Percentiles rank a stretch among this genome's conserved stretches.
Conservation (phyloP, 2,329 filamentous ascomycete species). For the Epichloe gansuensis region DNA sequence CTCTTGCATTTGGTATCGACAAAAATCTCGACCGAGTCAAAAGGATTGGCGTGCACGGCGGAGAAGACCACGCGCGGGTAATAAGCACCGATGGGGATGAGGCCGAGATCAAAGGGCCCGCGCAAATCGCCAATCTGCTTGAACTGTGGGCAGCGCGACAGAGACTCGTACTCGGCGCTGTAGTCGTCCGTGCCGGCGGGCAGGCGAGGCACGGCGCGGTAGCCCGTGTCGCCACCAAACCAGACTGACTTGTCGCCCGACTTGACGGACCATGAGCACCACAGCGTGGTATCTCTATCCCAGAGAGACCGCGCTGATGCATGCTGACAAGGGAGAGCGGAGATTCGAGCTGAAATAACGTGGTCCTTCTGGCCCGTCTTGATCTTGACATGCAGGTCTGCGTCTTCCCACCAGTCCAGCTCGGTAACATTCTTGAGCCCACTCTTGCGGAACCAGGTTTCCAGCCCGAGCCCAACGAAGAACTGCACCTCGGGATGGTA, state of each 20-base stretch:
- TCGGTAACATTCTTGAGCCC: constrained; percentile 72
- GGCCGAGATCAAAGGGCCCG: constrained; percentile 78
- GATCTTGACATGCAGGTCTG: constrained; percentile 49
- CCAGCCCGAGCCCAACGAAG: constrained; percentile 74
- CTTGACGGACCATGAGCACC: constrained; percentile 73
- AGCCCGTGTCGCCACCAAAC: constrained; percentile 86
- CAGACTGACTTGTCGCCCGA: constrained; percentile 68
- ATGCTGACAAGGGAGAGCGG: constrained; percentile 78
- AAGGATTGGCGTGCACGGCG: constrained; percentile 73
- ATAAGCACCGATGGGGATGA: constrained; percentile 92
- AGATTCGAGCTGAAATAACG: constrained; percentile 55
- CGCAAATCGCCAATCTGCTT: constrained; percentile 65
- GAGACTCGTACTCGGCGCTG: constrained; percentile 47
- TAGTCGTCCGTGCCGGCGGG: constrained; percentile 57
- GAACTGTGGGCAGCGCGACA: constrained; percentile 73
- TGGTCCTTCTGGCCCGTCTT: constrained; percentile 18
- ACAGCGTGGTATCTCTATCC: constrained; percentile 66
- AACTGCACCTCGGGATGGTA: constrained; percentile 70
- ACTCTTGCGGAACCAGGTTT: constrained; percentile 61
- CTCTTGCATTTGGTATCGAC: constrained; percentile 62
- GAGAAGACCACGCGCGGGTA: constrained; percentile 60
- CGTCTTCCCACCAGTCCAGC: constrained; percentile 89
- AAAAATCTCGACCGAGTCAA: constrained; percentile 84
- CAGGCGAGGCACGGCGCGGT: constrained; percentile 60
- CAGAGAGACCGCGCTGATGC: constrained; percentile 54